Conservation (phyloP, 108 stramenopile species). For the Cyclotella cryptica region DNA sequence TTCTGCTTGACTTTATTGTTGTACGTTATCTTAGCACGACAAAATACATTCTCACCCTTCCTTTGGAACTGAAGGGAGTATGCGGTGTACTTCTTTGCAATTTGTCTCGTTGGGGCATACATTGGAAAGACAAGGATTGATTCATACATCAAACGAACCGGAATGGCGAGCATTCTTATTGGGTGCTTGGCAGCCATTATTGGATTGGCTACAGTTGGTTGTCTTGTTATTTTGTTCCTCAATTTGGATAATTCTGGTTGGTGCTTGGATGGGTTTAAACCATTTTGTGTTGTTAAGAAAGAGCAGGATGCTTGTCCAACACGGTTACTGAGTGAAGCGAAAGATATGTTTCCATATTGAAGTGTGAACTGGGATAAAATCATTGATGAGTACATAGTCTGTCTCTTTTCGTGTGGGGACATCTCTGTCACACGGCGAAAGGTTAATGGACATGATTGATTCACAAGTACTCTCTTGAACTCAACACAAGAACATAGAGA, state of each 20-base stretch:
- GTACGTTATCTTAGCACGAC: no score
- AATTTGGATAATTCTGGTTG: conserved; percentile 51
- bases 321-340: conserved; percentile 11
- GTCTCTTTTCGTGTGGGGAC: no score
- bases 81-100: conserved; percentile 68
- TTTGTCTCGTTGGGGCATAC: conserved; percentile 67
- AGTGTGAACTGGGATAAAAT: no score
- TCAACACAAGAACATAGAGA: no score
- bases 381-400: no score
- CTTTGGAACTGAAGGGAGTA: conserved; percentile 42
- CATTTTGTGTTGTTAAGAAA: conserved; percentile 57
- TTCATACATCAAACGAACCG: conserved; percentile 70
- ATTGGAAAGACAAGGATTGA: conserved; percentile 75
- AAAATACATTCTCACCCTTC: no score
- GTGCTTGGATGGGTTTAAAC: conserved; percentile 69
- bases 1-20: no score
- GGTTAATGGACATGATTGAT: no score
- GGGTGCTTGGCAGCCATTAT: conserved; percentile 69
- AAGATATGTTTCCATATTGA: conserved; percentile 42
- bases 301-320: conserved; percentile 23
- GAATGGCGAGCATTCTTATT: conserved; percentile 62
- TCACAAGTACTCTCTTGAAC: no score
- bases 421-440: no score
- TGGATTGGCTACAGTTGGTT: conserved; percentile 66
- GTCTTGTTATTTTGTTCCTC: conserved; percentile 63